phyloP scores from a whole-genome alignment of 805 yeast genomes.

The Candida coleopterorum region DNA sequence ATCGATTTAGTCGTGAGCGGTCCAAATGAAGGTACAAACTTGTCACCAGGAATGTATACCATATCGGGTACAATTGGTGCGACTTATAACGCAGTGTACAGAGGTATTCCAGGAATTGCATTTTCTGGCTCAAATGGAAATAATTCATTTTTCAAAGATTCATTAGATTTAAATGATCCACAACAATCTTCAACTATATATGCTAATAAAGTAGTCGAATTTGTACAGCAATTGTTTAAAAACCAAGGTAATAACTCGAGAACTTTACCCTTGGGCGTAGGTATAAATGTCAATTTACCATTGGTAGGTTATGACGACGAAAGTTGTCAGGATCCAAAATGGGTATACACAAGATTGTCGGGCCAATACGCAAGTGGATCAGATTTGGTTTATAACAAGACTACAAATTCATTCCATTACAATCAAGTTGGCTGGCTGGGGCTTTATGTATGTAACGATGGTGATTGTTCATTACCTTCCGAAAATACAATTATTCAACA shows the following conservation, averaged over 20 bases:
- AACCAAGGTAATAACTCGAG: conserved; percentile 32
- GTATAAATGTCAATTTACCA: conserved; percentile 48
- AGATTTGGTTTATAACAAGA: conserved; percentile 34
- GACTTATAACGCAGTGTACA: conserved; percentile 41
- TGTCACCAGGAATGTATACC: conserved; percentile 37
- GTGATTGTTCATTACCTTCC: conserved; percentile 42
- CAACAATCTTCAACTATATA: conserved; percentile 41
- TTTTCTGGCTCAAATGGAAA: conserved; percentile 47
- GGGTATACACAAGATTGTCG: conserved; percentile 41
- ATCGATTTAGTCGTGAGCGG: conserved; percentile 49
- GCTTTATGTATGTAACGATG: conserved; percentile 29
- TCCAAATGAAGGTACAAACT: conserved; percentile 50
- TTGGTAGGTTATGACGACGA: conserved; percentile 36
- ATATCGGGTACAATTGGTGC: conserved; percentile 52
- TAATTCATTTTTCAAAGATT: conserved; percentile 47
- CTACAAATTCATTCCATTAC: conserved; percentile 26
- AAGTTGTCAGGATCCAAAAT: conserved; percentile 40
- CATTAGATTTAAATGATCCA: conserved; percentile 35
- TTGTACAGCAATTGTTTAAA: conserved; percentile 34
- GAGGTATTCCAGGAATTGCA: conserved; percentile 48
- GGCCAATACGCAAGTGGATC: conserved; percentile 34
- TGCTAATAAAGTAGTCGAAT: conserved; percentile 34
- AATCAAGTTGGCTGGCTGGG: conserved; percentile 13
- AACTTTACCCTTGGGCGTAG: conserved; percentile 40
- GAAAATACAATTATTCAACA: conserved; percentile 30